phyloP scores from a whole-genome alignment of 805 yeast species.

The Candida glaebosa region DNA sequence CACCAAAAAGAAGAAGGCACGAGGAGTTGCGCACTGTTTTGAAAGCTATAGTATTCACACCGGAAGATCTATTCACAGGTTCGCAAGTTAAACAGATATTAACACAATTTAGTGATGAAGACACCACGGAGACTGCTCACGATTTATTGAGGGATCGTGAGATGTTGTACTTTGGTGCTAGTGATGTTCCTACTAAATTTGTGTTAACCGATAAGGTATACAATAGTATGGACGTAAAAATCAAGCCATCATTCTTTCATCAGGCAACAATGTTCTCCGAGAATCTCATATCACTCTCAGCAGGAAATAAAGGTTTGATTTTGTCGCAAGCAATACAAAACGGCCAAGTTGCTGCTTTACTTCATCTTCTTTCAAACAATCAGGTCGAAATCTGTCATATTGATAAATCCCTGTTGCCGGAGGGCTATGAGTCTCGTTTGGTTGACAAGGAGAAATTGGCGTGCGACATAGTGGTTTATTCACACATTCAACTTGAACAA shows the following conservation, averaged over 20 bases:
- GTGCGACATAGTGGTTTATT: constrained; percentile 52
- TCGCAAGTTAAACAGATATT: constrained; percentile 46
- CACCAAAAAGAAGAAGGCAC: constrained; percentile 11
- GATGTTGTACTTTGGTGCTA: constrained; percentile 43
- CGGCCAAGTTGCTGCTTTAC: constrained; percentile 58
- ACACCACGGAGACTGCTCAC: constrained; percentile 47
- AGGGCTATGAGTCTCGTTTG: constrained; percentile 72
- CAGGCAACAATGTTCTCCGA: constrained; percentile 46
- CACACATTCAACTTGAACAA: constrained; percentile 14
- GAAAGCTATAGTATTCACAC: constrained; percentile 59
- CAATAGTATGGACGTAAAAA: constrained; percentile 12
- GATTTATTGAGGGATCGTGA: constrained; percentile 56
- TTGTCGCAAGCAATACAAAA: constrained; percentile 56
- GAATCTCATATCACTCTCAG: constrained; percentile 37
- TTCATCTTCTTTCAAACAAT: constrained; percentile 49
- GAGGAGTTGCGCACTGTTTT: constrained; percentile 41
- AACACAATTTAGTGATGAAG: constrained; percentile 39
- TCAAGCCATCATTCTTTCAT: constrained; percentile 30
- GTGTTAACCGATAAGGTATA: constrained; percentile 52
- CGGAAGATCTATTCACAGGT: constrained; percentile 44
- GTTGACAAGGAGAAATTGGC: constrained; percentile 65
- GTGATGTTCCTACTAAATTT: constrained; percentile 44
- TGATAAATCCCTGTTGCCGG: constrained; percentile 50
- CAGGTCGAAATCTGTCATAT: constrained; percentile 46
- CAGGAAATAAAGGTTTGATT: constrained; percentile 50